Percentiles rank a stretch among this genome's conserved stretches.
Conservation (phyloP, 768 basidiomycete genomes). For the Albatrellus ellisii region DNA sequence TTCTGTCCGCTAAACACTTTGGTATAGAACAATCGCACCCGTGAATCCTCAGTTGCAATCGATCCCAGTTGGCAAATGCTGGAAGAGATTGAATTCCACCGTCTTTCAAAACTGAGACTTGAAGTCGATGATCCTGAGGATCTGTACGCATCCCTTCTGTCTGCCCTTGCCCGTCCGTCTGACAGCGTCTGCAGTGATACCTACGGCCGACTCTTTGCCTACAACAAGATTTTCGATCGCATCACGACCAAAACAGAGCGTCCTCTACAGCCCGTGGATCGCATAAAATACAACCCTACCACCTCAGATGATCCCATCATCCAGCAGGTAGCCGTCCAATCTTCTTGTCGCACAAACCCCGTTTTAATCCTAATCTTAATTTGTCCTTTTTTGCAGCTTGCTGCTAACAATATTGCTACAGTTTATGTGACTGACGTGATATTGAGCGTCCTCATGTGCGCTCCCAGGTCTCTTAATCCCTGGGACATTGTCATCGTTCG, state of each 20-base stretch:
- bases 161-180: neutral
- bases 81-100: slow-evolving; percentile 95
- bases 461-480: slow-evolving; percentile 89
- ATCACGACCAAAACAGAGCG: slow-evolving; percentile 88
- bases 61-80: slow-evolving; percentile 88
- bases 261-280: slow-evolving; percentile 84
- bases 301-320: slow-evolving; percentile 98
- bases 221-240: slow-evolving; percentile 92
- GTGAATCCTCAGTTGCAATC: slow-evolving; percentile 91
- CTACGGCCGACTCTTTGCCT: slow-evolving; percentile 83
- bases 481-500: slow-evolving; percentile 97
- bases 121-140: slow-evolving; percentile 89
- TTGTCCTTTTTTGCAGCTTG: slow-evolving; percentile 37
- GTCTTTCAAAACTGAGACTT: slow-evolving; percentile 82
- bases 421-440: slow-evolving; percentile 95
- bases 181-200: slow-evolving; percentile 39
- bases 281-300: slow-evolving; percentile 94
- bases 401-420: slow-evolving; percentile 64
- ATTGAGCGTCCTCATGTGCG: slow-evolving; percentile 91
- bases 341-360: neutral
- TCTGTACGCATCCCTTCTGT: slow-evolving; percentile 42
- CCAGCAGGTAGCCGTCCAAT: slow-evolving; percentile 46
- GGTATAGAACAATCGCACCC: slow-evolving; percentile 58
- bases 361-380: slow-evolving; percentile 4
- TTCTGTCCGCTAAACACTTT: neutral